Percentiles rank a stretch among this genome's conserved stretches.
These are phyloP conservation scores for Boeremia exigua DNA, from an alignment of 2,329 filamentous ascomycete species.

Conservation along the genomic window DNA sequence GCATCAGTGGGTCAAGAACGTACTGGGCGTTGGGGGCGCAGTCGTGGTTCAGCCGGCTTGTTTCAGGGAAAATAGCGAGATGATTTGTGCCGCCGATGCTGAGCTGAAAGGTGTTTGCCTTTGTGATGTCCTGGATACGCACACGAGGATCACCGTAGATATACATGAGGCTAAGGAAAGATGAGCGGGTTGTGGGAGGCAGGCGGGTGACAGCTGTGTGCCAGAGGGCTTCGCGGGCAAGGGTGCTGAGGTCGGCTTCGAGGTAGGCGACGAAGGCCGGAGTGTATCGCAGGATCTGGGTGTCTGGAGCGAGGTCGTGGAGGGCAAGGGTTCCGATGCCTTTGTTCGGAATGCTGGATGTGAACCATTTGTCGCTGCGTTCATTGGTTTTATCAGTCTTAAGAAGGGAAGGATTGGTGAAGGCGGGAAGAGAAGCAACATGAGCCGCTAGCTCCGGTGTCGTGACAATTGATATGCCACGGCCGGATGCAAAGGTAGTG, in stretches of 20 bases:
- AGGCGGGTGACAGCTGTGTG: conserved; percentile 34
- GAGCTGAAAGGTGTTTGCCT: conserved; percentile 46
- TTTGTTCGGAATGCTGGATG: conserved; percentile 33
- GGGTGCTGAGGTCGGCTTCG: conserved; percentile 33
- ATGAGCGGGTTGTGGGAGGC: conserved; percentile 19
- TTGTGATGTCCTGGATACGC: conserved; percentile 42
- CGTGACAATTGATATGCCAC: conserved; percentile 45
- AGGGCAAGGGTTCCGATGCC: conserved; percentile 42
- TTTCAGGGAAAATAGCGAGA: conserved; percentile 48
- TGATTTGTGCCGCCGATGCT: conserved; percentile 36
- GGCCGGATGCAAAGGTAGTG: conserved; percentile 31
- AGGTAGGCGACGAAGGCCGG: conserved; percentile 41
- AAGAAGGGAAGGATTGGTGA: conserved; percentile 22
- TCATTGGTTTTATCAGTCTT: conserved; percentile 25
- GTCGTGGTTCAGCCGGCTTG: conserved; percentile 51
- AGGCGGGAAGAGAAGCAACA: conserved; percentile 32
- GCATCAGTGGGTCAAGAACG: conserved; percentile 41
- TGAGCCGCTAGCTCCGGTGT: conserved; percentile 35
- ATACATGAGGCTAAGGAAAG: conserved; percentile 31
- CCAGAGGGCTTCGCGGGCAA: conserved; percentile 40
- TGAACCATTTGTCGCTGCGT: conserved; percentile 25
- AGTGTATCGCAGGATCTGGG: conserved; percentile 39
- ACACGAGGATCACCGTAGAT: conserved; percentile 38
- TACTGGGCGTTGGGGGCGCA: conserved; percentile 51
- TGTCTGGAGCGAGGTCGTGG: conserved; percentile 25